Conservation (phyloP, 2,329 filamentous ascomycete species). For the Neocucurbitaria cava region DNA sequence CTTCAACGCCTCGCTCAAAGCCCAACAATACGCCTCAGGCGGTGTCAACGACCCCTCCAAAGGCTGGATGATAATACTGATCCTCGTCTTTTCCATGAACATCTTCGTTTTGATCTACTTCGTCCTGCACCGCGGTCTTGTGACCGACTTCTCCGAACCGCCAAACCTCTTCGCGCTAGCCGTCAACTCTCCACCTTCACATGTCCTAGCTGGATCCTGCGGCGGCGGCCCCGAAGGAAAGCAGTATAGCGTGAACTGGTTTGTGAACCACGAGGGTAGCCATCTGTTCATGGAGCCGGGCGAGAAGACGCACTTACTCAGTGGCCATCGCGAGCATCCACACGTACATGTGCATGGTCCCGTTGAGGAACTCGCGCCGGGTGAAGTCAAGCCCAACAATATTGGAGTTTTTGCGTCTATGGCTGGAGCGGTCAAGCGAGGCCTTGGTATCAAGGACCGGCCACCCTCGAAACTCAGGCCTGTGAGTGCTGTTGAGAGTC, state of each 20-base stretch:
- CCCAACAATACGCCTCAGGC: constrained; percentile 74
- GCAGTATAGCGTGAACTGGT: constrained; percentile 57
- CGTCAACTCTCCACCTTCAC: constrained; percentile 67
- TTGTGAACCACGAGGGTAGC: constrained; percentile 55
- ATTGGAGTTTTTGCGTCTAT: constrained; percentile 8
- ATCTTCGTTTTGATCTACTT: constrained; percentile 70
- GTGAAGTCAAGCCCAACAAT: not conserved
- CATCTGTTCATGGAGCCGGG: constrained; percentile 62
- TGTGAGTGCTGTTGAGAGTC: constrained; percentile 26
- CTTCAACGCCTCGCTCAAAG: constrained; percentile 70
- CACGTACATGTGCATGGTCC: constrained; percentile 12
- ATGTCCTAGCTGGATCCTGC: constrained; percentile 62
- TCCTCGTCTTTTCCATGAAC: constrained; percentile 72
- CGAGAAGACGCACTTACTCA: constrained; percentile 34
- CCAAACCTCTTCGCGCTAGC: constrained; percentile 76
- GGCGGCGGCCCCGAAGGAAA: constrained; percentile 62
- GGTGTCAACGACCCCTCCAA: constrained; percentile 66
- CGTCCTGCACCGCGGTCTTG: constrained; percentile 64
- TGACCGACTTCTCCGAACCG: constrained; percentile 81
- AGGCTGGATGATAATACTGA: constrained; percentile 71
- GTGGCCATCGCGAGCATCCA: constrained; percentile 11
- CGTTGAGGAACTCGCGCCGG: not conserved
- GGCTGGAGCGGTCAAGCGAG: constrained; percentile 7
- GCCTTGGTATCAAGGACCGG: constrained; percentile 18
- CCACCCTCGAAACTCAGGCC: constrained; percentile 21